Evolutionary conservation across 2,329 filamentous ascomycete species (phyloP).

Genomic region (Fusarium heterosporum): DNA sequence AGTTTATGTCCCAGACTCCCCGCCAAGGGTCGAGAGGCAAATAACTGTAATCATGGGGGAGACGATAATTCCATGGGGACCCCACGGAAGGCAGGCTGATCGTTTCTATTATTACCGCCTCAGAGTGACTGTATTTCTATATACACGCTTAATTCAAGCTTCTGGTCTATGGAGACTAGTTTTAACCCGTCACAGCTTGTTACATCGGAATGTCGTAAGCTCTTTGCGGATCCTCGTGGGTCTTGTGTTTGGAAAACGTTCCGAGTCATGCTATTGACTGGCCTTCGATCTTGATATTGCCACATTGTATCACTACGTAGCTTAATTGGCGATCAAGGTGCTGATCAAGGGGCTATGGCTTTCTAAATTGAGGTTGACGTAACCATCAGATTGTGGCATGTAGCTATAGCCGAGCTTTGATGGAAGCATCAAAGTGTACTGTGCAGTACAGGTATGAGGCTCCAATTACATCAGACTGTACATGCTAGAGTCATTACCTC

Average conservation of each 20-base stretch:
- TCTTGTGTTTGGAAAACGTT: slow-evolving; percentile 10
- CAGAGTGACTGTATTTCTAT: not conserved
- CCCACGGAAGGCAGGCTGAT: slow-evolving; percentile 5
- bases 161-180: not conserved
- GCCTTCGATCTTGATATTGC: slow-evolving; percentile 5
- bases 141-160: slow-evolving; percentile 1
- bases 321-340: slow-evolving; percentile 13
- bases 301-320: not conserved
- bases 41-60: slow-evolving; percentile 14
- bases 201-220: slow-evolving; percentile 10
- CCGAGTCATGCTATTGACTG: not conserved
- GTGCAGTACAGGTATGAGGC: not conserved
- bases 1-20: slow-evolving; percentile 17
- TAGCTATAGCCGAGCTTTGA: not conserved
- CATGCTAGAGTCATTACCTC: not conserved
- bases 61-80: slow-evolving; percentile 21
- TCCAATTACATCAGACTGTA: not conserved
- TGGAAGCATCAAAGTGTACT: slow-evolving; percentile 8
- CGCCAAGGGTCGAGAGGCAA: not conserved
- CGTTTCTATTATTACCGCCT: not conserved
- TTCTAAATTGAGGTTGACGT: not conserved
- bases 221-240: slow-evolving; percentile 10
- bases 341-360: not conserved
- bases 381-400: not conserved
- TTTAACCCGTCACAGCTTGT: not conserved